phyloP scores from a whole-genome alignment of 2,329 filamentous ascomycete species.

The Pyrenophora graminea region DNA sequence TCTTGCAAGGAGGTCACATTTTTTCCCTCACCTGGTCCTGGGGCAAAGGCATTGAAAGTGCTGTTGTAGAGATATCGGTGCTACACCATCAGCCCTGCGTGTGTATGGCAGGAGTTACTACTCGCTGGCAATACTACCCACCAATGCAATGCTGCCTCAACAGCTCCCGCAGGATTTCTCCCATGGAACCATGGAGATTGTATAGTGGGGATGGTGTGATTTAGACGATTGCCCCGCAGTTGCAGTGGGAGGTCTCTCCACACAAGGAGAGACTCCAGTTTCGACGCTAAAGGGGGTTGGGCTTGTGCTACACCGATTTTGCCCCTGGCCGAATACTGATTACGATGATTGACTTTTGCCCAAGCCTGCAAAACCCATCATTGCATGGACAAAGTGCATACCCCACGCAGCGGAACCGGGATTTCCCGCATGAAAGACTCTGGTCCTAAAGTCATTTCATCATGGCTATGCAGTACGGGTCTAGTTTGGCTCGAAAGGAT shows the following conservation, averaged over 20 bases:
- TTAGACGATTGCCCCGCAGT: constrained; percentile 23
- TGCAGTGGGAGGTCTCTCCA: constrained; percentile 10
- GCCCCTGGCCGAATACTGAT: constrained; percentile 20
- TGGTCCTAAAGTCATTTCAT: constrained; percentile 38
- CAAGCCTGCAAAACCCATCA: constrained; percentile 31
- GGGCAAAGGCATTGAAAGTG: background rate
- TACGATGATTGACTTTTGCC: constrained; percentile 25
- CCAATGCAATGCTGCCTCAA: background rate
- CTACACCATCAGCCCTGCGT: constrained; percentile 3
- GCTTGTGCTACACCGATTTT: constrained; percentile 23
- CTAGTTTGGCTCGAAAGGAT: constrained; percentile 24
- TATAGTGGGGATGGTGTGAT: constrained; percentile 22
- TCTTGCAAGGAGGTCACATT: constrained; percentile 32
- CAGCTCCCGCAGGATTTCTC: constrained; percentile 2
- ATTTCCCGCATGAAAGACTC: constrained; percentile 17
- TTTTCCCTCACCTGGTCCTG: constrained; percentile 8
- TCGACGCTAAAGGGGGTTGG: constrained; percentile 19
- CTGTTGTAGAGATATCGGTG: constrained; percentile 4
- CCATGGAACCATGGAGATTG: constrained; percentile 9
- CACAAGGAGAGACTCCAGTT: constrained; percentile 23
- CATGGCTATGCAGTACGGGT: constrained; percentile 36
- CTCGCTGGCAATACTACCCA: constrained; percentile 5
- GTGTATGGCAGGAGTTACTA: background rate
- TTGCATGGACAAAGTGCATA: constrained; percentile 21
- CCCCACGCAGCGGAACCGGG: constrained; percentile 28